Evolutionary conservation across 176 grass and related monocot genomes (phyloP).

Genomic region (Saccharum officinarum): DNA sequence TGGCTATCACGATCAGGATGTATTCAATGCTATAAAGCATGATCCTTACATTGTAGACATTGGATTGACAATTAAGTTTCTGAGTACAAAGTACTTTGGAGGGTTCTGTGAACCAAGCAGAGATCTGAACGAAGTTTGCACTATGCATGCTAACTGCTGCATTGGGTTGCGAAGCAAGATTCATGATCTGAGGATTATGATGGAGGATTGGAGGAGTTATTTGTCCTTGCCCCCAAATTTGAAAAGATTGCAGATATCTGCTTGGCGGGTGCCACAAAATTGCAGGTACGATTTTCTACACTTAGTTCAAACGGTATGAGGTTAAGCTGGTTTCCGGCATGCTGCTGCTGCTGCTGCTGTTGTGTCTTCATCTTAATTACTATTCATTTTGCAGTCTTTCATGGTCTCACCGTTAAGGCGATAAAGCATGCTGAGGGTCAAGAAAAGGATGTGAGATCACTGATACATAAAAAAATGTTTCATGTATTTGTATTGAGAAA

Average conservation of each 20-base stretch:
- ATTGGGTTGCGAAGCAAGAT: conserved; percentile 63
- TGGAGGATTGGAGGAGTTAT: conserved; percentile 71
- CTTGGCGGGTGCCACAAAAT: conserved; percentile 74
- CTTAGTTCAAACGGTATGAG: neutral
- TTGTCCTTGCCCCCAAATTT: conserved; percentile 65
- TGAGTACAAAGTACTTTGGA: conserved; percentile 74
- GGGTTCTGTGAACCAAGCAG: conserved; percentile 77
- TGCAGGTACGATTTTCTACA: conserved; percentile 53
- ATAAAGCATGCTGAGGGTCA: conserved; percentile 7
- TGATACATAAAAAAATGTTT: neutral
- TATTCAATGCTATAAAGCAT: conserved; percentile 78
- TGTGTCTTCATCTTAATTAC: neutral
- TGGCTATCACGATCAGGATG: conserved; percentile 80
- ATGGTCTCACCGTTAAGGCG: neutral
- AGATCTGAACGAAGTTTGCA: conserved; percentile 77
- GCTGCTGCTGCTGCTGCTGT: neutral
- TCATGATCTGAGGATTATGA: conserved; percentile 74
- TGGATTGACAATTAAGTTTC: conserved; percentile 65
- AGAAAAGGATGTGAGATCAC: conserved; percentile 7
- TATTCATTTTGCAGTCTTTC: conserved; percentile 41
- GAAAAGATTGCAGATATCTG: conserved; percentile 36
- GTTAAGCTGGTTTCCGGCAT: neutral
- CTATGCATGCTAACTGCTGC: conserved; percentile 84
- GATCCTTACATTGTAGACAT: conserved; percentile 58
- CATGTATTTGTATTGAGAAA: conserved; percentile 14